Percentiles rank a stretch among this genome's conserved stretches.
Conservation (phyloP, 2,329 filamentous ascomycete species). For the Didymella pinodella region DNA sequence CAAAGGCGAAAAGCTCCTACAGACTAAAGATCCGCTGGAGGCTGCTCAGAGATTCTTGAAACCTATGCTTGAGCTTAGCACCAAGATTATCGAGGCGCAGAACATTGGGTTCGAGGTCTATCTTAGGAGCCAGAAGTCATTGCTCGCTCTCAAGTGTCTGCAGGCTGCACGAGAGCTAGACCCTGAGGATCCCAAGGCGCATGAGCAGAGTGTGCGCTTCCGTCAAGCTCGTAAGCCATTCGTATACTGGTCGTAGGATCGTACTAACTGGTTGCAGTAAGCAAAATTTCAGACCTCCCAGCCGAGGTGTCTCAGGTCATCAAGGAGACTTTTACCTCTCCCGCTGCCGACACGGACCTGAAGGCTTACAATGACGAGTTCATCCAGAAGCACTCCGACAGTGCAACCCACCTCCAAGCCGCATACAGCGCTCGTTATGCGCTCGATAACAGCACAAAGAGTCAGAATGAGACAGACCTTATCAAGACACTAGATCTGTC, state of each 20-base stretch:
- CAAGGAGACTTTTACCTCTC: conserved; percentile 70
- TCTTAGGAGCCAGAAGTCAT: conserved; percentile 81
- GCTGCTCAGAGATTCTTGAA: conserved; percentile 87
- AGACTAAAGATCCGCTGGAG: conserved; percentile 81
- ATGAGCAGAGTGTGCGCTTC: conserved; percentile 77
- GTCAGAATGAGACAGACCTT: conserved; percentile 69
- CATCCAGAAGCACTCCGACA: conserved; percentile 67
- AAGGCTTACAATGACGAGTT: conserved; percentile 73
- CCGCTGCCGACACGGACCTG: conserved; percentile 65
- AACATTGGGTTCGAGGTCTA: conserved; percentile 90
- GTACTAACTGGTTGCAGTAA: conserved; percentile 32
- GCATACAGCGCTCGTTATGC: conserved; percentile 67
- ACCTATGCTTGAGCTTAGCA: conserved; percentile 82
- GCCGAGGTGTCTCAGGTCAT: conserved; percentile 74
- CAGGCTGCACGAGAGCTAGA: conserved; percentile 76
- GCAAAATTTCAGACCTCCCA: conserved; percentile 60
- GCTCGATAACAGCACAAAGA: conserved; percentile 65
- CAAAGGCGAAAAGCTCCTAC: conserved; percentile 77
- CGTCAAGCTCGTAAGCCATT: conserved; percentile 61
- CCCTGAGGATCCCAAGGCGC: conserved; percentile 72
- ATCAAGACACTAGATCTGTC: conserved; percentile 63
- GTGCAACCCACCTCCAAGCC: conserved; percentile 68
- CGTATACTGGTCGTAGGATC: not conserved
- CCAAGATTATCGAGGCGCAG: conserved; percentile 82
- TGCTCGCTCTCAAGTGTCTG: conserved; percentile 87